Base-by-base conservation (phyloP, 1,139 yeast genomes). In the Zygosaccharomyces sapae region DNA sequence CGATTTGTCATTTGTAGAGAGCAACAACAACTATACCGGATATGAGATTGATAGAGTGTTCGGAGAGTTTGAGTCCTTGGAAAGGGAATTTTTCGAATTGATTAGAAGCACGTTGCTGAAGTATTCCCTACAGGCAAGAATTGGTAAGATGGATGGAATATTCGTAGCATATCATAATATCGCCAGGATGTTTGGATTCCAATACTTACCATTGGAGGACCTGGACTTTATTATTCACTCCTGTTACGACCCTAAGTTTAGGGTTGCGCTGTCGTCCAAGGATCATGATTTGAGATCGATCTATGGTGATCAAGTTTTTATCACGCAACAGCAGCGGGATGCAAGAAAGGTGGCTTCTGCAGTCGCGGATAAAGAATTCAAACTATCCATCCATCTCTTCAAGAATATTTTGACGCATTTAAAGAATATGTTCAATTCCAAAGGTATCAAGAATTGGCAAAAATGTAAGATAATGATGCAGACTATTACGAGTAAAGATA, bases 121-220 rank as follows among this genome's bases (percentile, higher is more conserved):
- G 66, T 92, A 90, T 62, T 77, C 87, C 9, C 73, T 90, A 54
- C 98, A 92, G 65, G 97, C 97, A 0, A 74, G 97, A 52, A 86
- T 92, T 41, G 98, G 98, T 1, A 82, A 86, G 58, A 92, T 92
- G 98, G 97, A 90, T 66, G 98, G 98, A 5, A 88, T 92, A 4
- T 89, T 86, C 56, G 74, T 92, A 20, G 96, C 96, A 0, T 92
- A 84, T 63, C 98, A 92, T 67, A 92, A 89, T 63, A 76, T 89
- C 46, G 75, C 79, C 37, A 73, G 81, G 39, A 79, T 90, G 61
- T 86, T 92, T 66, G 98, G 97, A 2, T 92, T 89, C 67, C 92
- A 89, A 65, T 92, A 92, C 65, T 67, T 92, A 24, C 92, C 96
- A 1, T 68, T 89, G 43, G 69, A 72, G 4, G 86, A 83, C 34